phyloP scores from a whole-genome alignment of 2,329 filamentous ascomycete species.

The Arthrobotrys sphaeroides region DNA sequence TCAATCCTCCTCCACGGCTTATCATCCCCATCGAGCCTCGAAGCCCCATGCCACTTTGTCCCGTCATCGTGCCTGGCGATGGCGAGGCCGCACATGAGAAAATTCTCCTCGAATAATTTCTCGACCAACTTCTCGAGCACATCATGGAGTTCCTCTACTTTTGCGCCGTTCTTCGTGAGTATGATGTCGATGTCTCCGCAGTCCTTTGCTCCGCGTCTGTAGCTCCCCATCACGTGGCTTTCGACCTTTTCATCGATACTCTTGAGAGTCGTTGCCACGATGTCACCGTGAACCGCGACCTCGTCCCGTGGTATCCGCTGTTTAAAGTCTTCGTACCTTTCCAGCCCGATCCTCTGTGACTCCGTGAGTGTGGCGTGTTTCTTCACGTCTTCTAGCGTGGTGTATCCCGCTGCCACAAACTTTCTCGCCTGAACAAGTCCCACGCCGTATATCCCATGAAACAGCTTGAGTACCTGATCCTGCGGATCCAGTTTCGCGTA shows the following conservation, averaged over 20 bases:
- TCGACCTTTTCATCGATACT: slow-evolving; percentile 72
- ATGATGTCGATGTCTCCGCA: slow-evolving; percentile 86
- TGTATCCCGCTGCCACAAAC: slow-evolving; percentile 80
- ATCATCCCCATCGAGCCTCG: slow-evolving; percentile 31
- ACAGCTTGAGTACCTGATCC: slow-evolving; percentile 73
- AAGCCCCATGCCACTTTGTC: slow-evolving; percentile 78
- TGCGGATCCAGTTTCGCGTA: slow-evolving; percentile 73
- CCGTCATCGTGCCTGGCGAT: slow-evolving; percentile 64
- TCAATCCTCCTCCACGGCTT: slow-evolving; percentile 62
- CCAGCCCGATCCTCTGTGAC: slow-evolving; percentile 79
- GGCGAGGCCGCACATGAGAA: slow-evolving; percentile 70
- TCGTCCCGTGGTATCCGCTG: slow-evolving; percentile 80
- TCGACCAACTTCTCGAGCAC: slow-evolving; percentile 73
- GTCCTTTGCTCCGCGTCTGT: slow-evolving; percentile 77
- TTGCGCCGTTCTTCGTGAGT: slow-evolving; percentile 74
- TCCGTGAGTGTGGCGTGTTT: slow-evolving; percentile 71
- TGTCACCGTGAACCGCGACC: slow-evolving; percentile 73
- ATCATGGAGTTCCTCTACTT: slow-evolving; percentile 60
- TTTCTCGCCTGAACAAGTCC: slow-evolving; percentile 75
- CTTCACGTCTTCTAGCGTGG: slow-evolving; percentile 76
- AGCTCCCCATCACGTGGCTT: slow-evolving; percentile 82
- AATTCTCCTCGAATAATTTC: slow-evolving; percentile 69
- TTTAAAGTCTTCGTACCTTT: slow-evolving; percentile 81
- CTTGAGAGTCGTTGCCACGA: slow-evolving; percentile 71
- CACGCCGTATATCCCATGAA: slow-evolving; percentile 81